A percentile compares a stretch with the other conserved stretches of the same genome.
Conservation (phyloP, 148 eudicot genomes). For the Rhododendron kiyosumense region DNA sequence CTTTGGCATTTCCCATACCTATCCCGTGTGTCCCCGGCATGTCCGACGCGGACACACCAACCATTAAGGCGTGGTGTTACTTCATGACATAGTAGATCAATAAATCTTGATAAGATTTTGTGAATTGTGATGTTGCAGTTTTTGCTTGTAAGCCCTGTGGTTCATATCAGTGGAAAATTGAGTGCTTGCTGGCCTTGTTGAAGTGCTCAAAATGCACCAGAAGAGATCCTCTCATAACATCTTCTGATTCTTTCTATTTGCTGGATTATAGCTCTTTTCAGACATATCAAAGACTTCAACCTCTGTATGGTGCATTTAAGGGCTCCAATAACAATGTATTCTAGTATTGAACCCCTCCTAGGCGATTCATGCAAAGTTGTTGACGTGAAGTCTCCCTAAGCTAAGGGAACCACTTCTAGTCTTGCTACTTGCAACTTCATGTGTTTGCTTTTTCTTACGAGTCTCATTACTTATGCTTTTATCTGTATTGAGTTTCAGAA, state of each 20-base stretch:
- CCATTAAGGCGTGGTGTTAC: not conserved
- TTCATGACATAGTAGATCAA: not conserved
- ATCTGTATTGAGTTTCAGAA: slow-evolving; percentile 34
- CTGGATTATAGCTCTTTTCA: not conserved
- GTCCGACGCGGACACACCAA: not conserved
- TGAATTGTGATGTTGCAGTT: not conserved
- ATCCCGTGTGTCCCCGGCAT: not conserved
- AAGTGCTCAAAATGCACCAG: not conserved
- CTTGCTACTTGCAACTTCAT: not conserved
- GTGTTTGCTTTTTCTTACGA: not conserved
- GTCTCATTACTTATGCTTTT: not conserved
- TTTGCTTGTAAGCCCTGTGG: not conserved
- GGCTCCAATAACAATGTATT: not conserved
- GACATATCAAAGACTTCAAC: not conserved
- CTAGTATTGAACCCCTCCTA: not conserved
- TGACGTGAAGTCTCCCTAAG: not conserved
- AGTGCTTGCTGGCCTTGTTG: not conserved
- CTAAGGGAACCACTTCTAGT: not conserved
- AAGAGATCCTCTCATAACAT: not conserved
- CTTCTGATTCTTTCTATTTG: not conserved
- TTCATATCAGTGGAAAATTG: not conserved
- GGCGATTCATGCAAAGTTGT: not conserved
- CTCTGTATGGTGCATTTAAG: not conserved
- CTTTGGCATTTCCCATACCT: not conserved
- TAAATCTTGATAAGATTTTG: not conserved